phyloP scores from a whole-genome alignment of 2,329 filamentous ascomycete genomes.

The Verticillium nonalfalfae region DNA sequence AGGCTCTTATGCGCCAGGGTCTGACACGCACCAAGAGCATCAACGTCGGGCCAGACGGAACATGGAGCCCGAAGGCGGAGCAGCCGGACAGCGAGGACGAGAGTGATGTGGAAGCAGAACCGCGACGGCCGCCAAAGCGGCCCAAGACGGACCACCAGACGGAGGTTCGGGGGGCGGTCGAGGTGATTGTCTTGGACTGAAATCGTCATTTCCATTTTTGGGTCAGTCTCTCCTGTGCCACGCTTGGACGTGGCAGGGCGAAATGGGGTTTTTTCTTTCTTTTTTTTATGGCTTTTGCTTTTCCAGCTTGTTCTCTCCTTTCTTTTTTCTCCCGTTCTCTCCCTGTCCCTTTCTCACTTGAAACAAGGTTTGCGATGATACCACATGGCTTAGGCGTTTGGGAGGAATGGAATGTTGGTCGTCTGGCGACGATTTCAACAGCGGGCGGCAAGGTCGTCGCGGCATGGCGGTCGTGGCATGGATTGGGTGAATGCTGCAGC shows the following conservation, averaged over 20 bases:
- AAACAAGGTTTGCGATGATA: too few species aligned
- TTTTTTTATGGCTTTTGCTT: neutral
- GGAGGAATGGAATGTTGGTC: too few species aligned
- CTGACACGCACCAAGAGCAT: slow-evolving; percentile 21
- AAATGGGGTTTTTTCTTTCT: neutral
- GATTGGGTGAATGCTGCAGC: too few species aligned
- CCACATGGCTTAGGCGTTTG: too few species aligned
- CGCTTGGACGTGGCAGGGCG: neutral
- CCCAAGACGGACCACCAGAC: neutral
- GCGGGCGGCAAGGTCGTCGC: too few species aligned
- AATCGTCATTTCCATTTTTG: neutral
- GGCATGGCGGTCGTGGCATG: too few species aligned
- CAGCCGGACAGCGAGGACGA: slow-evolving; percentile 18
- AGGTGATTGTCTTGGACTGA: slow-evolving; percentile 12
- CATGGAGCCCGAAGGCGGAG: slow-evolving; percentile 24
- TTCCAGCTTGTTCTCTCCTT: neutral
- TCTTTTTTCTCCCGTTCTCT: neutral
- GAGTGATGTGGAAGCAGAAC: neutral
- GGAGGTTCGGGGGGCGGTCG: neutral
- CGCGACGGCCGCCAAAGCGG: slow-evolving; percentile 7
- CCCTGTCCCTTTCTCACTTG: neutral
- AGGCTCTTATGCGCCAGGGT: slow-evolving; percentile 32
- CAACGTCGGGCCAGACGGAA: slow-evolving; percentile 19
- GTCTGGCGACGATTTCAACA: too few species aligned
- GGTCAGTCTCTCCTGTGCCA: neutral